Conservation (phyloP, 192 early-diverging fungal genomes). For the Coemansia sp. region DNA sequence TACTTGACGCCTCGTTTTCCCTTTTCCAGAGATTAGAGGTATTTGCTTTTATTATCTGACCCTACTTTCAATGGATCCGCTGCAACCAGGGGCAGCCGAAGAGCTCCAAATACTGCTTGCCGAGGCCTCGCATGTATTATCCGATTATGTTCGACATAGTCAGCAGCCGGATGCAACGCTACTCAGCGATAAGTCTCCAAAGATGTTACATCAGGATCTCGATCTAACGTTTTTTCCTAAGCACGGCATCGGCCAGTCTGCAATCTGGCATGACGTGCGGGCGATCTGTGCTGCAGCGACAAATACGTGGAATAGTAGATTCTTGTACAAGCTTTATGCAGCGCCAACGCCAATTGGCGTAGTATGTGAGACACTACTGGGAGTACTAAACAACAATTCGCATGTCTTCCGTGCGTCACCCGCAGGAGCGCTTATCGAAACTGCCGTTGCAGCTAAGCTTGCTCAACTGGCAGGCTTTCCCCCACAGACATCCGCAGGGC, state of each 20-base stretch:
- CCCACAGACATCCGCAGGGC: slow-evolving; percentile 53
- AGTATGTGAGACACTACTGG: slow-evolving; percentile 65
- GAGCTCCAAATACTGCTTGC: slow-evolving; percentile 26
- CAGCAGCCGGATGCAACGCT: slow-evolving; percentile 6
- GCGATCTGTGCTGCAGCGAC: slow-evolving; percentile 18
- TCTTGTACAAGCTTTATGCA: slow-evolving; percentile 83
- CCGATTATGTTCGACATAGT: slow-evolving; percentile 18
- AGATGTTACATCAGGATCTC: neutral
- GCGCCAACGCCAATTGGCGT: slow-evolving; percentile 74
- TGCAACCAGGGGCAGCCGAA: slow-evolving; percentile 3
- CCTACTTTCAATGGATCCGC: too few relatives aligned
- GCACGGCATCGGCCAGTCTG: slow-evolving; percentile 5
- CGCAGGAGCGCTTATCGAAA: slow-evolving; percentile 69
- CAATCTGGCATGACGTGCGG: slow-evolving; percentile 43
- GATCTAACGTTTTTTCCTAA: slow-evolving; percentile 8
- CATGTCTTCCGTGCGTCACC: slow-evolving; percentile 79
- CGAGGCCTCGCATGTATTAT: slow-evolving; percentile 20
- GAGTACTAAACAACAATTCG: slow-evolving; percentile 72
- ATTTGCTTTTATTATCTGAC: too few relatives aligned
- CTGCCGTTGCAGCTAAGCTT: slow-evolving; percentile 53
- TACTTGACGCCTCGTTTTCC: too few relatives aligned
- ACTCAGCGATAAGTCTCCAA: neutral
- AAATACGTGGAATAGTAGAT: slow-evolving; percentile 65
- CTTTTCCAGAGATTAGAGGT: too few relatives aligned
- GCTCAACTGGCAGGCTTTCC: slow-evolving; percentile 31